Evolutionary conservation across 805 yeast genomes (phyloP).

Genomic region (Vanderwaltozyma polyspora): DNA sequence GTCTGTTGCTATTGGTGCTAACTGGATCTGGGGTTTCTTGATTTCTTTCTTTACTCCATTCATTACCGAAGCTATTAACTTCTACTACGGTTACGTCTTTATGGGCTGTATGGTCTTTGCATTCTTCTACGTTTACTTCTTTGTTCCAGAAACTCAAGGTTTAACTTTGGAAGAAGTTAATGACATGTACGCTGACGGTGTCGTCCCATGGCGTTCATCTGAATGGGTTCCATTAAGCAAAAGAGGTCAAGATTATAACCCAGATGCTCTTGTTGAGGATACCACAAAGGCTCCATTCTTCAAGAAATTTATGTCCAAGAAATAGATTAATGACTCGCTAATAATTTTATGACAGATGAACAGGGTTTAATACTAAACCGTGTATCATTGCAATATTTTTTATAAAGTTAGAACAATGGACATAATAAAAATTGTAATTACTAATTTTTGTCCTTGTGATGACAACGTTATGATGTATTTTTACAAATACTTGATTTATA

Average conservation of each 20-base stretch:
- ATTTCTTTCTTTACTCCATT: slow-evolving; percentile 53
- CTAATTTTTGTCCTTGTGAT: no score
- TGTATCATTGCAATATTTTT: no score
- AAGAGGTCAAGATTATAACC: slow-evolving; percentile 14
- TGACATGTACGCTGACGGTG: slow-evolving; percentile 36
- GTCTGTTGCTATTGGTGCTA: slow-evolving; percentile 48
- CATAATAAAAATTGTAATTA: no score
- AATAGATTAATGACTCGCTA: no score
- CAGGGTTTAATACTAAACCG: no score
- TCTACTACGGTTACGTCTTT: slow-evolving; percentile 51
- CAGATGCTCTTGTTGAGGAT: slow-evolving; percentile 9
- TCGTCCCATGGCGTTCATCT: slow-evolving; percentile 33
- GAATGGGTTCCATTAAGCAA: slow-evolving; percentile 37
- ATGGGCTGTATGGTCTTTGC: slow-evolving; percentile 42
- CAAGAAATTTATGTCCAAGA: no score
- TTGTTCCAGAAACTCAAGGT: slow-evolving; percentile 65
- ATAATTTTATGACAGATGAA: no score
- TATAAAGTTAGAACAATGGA: no score
- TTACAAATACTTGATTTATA: no score
- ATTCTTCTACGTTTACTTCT: slow-evolving; percentile 53
- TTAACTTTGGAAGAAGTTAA: slow-evolving; percentile 67
- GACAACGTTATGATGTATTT: no score
- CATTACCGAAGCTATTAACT: slow-evolving; percentile 44
- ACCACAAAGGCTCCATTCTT: no score
- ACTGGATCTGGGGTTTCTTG: slow-evolving; percentile 54